Evolutionary conservation across 2,329 filamentous ascomycete species (phyloP), one percentile per base, ranked within the genome.

Genomic region (Penicillium rolfsii): DNA sequence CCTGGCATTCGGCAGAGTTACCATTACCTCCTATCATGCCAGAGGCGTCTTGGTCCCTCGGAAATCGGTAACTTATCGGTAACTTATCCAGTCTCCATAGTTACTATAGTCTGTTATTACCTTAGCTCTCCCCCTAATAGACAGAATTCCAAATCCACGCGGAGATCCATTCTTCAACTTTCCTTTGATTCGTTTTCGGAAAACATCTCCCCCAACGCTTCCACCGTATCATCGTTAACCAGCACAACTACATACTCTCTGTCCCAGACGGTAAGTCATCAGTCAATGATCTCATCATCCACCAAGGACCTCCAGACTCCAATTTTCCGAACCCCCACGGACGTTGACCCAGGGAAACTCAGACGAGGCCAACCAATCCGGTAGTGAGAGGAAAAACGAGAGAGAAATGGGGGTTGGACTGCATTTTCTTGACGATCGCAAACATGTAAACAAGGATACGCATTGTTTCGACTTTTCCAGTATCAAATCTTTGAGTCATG

Each of bases 261-360:
- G 8, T 33, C 2, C 30, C 9, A 33, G 9, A 33, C 3, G 22
- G 49, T 35, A 59, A 53, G 26, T 22, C 19, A 36, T 26, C 40
- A 64, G 62, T 64, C 63, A 55, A 68, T 68, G 63, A 68, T 67
- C 62, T 66, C 63, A 68, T 59, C 53, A 58, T 53, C 49, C 38
- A 52, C 33, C 26, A 19, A 50, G 38, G 48, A 52, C 26, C 35
- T 46, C 26, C 22, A 16, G 58, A 48, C 50, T 16, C 49, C 49
- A 52, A 48, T 22, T 30, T n/a, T 48, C 48, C 30, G 2, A 33
- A 33, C 30, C 30, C 4, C 30, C 24, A 33, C 28, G 36, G 14
- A 28, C 14, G 24, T 4, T 38, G 53, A 59, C 33, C 60, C 58
- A 58, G 11, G 58, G 26, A 57, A 45, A 45, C 26, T 22, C 50